Conservation (phyloP, 2,329 filamentous ascomycete species). For the Lachnellula arida region DNA sequence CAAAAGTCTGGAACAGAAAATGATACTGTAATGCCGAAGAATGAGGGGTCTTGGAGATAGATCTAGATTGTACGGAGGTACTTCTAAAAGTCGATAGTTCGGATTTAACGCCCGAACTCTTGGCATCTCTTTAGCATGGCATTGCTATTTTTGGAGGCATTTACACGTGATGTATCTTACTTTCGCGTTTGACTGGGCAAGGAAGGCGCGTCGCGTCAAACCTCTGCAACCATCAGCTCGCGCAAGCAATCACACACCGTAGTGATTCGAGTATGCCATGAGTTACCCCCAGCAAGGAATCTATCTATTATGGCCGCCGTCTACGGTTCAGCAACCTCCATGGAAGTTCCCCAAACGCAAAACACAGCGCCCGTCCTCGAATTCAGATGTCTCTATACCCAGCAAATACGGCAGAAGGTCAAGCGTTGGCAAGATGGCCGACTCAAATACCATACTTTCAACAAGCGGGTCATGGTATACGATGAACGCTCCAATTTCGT, state of each 20-base stretch:
- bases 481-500: conserved; percentile 76
- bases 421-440: conserved; percentile 94
- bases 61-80: too few relatives aligned
- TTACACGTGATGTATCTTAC: background rate
- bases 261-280: background rate
- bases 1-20: too few relatives aligned
- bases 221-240: background rate
- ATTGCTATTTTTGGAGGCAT: background rate
- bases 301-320: conserved; percentile 7
- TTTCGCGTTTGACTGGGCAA: background rate
- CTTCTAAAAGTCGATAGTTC: too few relatives aligned
- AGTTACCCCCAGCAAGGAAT: background rate
- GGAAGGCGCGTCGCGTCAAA: conserved; percentile 5
- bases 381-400: conserved; percentile 80
- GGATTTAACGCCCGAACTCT: background rate
- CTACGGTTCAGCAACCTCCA: conserved; percentile 4
- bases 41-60: too few relatives aligned
- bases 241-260: too few relatives aligned
- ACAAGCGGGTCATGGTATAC: conserved; percentile 85
- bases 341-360: conserved; percentile 25
- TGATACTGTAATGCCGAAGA: too few relatives aligned
- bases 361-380: conserved; percentile 73
- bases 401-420: conserved; percentile 78
- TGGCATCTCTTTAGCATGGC: background rate
- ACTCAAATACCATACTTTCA: conserved; percentile 85